Evolutionary conservation across 192 early-diverging fungal genomes (phyloP), one percentile per base, ranked within the genome.

Genomic region (Umbelopsis vinacea): DNA sequence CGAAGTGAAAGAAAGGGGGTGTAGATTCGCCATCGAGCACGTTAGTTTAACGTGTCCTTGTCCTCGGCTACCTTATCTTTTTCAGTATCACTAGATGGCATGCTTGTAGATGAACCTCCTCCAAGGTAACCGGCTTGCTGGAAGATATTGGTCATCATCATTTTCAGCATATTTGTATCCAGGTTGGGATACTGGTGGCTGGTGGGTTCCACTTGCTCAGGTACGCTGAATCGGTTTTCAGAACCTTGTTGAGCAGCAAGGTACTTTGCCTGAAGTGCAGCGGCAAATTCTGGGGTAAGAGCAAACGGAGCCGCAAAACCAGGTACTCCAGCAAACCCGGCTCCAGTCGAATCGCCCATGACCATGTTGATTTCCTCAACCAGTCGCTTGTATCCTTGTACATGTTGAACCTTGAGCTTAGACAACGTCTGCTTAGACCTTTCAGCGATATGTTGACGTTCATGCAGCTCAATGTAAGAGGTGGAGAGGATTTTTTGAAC

Each of bases 401-500:
- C 86, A 53, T 90, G 90, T 46, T 89, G 81, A 2, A 91, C 80
- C 50, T 88, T 88, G 54, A 91, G 80, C 40, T 82, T 84, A 2
- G 83, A 71, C 11, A 94, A 63, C 7, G 87, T 83, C 1, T 73
- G 74, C 52, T 90, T 89, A 50, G 91, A 87, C 38, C 87, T 80
- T 52, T 96, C 94, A 19, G 92, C 95, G 48, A 97, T 78, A 2
- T 86, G 83, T 9, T 85, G 85, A 73, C 91, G 90, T 72, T 98
- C 95, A 4, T 89, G 84, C 10, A 87, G 80, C 69, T 92, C 91
- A 14, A 96, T 88, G 50, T 92, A 90, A 23, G 83, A 88, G 40
- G 92, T 90, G 15, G 92, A 85, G 23, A 99, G 86, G 26, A 99
- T 91, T 79, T 95, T 95, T 76, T 97, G 93, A 19, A 98, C 83